Conservation (phyloP, 768 basidiomycete genomes). For the Rhodocollybia butyracea region DNA sequence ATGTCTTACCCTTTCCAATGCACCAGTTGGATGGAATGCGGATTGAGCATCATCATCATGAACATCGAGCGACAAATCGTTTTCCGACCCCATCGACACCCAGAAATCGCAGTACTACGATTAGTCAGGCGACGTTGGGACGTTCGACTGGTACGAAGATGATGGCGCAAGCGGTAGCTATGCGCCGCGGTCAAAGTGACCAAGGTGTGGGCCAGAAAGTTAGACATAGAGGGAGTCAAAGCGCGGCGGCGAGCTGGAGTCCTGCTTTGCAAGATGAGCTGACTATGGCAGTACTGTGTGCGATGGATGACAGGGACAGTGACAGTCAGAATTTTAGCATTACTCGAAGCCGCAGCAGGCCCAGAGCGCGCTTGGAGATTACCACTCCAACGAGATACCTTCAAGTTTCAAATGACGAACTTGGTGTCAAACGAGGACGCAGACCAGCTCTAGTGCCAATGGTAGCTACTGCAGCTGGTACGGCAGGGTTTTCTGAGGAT, state of each 20-base stretch:
- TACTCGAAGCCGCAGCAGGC: background rate
- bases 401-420: background rate
- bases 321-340: background rate
- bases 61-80: constrained; percentile 1
- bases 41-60: background rate
- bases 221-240: too few species aligned
- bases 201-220: too few species aligned
- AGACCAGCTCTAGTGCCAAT: too few species aligned
- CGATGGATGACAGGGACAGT: background rate
- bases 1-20: background rate
- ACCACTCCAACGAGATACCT: background rate
- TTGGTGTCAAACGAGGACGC: too few species aligned
- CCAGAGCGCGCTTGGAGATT: background rate
- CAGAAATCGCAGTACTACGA: background rate
- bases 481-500: background rate
- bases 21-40: background rate
- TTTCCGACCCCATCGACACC: background rate
- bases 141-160: background rate
- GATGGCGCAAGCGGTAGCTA: background rate
- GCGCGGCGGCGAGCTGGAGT: background rate
- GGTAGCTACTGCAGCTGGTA: too few species aligned
- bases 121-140: background rate
- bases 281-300: constrained; percentile 1
- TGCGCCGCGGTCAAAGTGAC: background rate
- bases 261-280: background rate